Evolutionary conservation across 352 stramenopile species (phyloP).

Genomic region (Phytophthora sp.): DNA sequence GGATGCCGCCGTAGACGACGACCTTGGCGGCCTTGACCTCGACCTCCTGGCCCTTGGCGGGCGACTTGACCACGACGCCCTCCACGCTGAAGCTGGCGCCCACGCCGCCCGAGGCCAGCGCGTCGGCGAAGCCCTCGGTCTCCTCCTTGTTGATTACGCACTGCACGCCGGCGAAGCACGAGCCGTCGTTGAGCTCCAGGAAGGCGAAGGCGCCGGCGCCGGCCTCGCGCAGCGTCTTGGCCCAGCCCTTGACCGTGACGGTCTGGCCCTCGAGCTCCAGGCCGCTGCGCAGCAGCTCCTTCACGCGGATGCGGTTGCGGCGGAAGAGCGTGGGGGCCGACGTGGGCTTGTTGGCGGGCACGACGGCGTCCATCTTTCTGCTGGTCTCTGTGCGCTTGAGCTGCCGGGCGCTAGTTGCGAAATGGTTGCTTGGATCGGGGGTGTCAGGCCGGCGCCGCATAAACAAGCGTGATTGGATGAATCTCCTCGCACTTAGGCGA

Average conservation of each 20-base stretch:
- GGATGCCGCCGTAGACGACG: slow-evolving; percentile 86
- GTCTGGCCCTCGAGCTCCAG: slow-evolving; percentile 79
- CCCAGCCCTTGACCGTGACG: slow-evolving; percentile 94
- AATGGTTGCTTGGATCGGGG: slow-evolving; percentile 32
- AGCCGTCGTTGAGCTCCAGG: slow-evolving; percentile 96
- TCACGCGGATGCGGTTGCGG: slow-evolving; percentile 84
- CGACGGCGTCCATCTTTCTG: slow-evolving; percentile 52
- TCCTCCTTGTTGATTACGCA: slow-evolving; percentile 83
- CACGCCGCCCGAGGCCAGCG: slow-evolving; percentile 83
- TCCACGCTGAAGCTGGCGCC: slow-evolving; percentile 85
- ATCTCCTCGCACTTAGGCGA: slow-evolving; percentile 8
- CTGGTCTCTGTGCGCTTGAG: slow-evolving; percentile 12
- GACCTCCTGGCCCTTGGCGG: slow-evolving; percentile 91
- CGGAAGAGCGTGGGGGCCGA: slow-evolving; percentile 71
- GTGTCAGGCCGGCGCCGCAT: background rate
- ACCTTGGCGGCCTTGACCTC: slow-evolving; percentile 92
- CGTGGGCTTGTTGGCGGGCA: slow-evolving; percentile 48
- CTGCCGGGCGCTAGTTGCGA: slow-evolving; percentile 11
- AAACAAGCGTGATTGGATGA: slow-evolving; percentile 29
- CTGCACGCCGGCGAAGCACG: slow-evolving; percentile 88
- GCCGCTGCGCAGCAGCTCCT: slow-evolving; percentile 74
- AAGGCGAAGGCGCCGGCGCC: slow-evolving; percentile 93
- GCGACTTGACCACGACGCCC: slow-evolving; percentile 87
- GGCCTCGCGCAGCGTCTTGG: slow-evolving; percentile 90
- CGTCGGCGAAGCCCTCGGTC: slow-evolving; percentile 81